Conservation (phyloP, 805 yeast genomes). For the Metschnikowia kofuensis region DNA sequence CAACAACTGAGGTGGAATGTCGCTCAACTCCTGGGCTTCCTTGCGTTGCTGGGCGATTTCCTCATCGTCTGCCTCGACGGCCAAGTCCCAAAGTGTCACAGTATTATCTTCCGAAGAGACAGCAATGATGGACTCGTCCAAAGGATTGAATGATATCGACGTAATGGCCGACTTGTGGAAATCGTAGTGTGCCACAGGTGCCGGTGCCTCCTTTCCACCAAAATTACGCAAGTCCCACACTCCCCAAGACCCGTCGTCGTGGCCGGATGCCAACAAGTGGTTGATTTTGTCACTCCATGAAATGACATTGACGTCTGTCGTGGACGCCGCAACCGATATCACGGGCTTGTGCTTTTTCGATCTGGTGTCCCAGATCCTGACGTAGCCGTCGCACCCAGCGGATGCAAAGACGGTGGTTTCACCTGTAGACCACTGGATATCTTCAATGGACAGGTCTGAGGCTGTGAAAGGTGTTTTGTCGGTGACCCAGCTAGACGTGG, state of each 20-base stretch:
- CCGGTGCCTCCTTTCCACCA: constrained; percentile 48
- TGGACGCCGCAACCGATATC: constrained; percentile 74
- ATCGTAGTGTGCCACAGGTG: constrained; percentile 91
- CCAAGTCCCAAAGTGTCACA: constrained; percentile 95
- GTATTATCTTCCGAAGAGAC: constrained; percentile 97
- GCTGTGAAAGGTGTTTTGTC: constrained; percentile 78
- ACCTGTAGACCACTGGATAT: constrained; percentile 92
- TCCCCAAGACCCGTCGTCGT: constrained; percentile 96
- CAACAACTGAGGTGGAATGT: constrained; percentile 91
- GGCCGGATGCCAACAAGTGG: constrained; percentile 90
- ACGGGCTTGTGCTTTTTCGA: constrained; percentile 91
- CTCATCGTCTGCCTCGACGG: constrained; percentile 97
- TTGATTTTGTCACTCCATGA: constrained; percentile 91
- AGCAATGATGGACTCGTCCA: constrained; percentile 93
- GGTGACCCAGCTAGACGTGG: constrained; percentile 77
- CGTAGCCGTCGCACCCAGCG: constrained; percentile 86
- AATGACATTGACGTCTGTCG: constrained; percentile 86
- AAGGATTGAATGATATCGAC: constrained; percentile 89
- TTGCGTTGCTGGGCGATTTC: constrained; percentile 84
- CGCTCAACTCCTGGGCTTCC: constrained; percentile 75
- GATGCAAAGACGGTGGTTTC: constrained; percentile 95
- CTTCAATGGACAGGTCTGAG: constrained; percentile 80
- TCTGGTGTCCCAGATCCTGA: constrained; percentile 96
- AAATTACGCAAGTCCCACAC: constrained; percentile 95
- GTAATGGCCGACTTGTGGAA: constrained; percentile 95